Evolutionary conservation across 2,329 filamentous ascomycete genomes (phyloP).

Genomic region (Elsinoe necatrix): DNA sequence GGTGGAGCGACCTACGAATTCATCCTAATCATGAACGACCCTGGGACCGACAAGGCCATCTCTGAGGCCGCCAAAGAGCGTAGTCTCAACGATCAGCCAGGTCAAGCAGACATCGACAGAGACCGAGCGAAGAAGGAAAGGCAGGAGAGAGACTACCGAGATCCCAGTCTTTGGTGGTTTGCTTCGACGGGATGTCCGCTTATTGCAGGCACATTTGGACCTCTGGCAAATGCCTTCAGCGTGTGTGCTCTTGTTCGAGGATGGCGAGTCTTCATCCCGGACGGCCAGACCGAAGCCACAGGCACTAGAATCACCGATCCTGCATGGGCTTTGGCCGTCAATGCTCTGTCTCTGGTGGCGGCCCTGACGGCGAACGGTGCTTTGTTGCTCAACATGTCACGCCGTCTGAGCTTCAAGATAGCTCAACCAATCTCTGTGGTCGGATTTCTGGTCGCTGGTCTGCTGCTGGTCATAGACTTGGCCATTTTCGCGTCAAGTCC

Average conservation of each 20-base stretch:
- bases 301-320: constrained; percentile 45
- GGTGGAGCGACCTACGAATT: not conserved
- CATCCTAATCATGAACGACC: constrained; percentile 40
- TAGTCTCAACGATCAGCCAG: constrained; percentile 16
- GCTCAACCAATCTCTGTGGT: constrained; percentile 53
- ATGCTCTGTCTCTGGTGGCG: constrained; percentile 46
- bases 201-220: constrained; percentile 41
- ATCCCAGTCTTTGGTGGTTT: constrained; percentile 52
- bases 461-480: constrained; percentile 47
- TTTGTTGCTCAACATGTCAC: constrained; percentile 52
- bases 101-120: constrained; percentile 33
- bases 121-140: constrained; percentile 23
- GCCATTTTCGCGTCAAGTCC: constrained; percentile 37
- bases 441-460: constrained; percentile 49
- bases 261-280: constrained; percentile 47
- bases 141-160: constrained; percentile 34
- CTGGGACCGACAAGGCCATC: constrained; percentile 45
- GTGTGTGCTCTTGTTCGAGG: constrained; percentile 46
- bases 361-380: constrained; percentile 48
- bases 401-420: constrained; percentile 45
- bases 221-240: constrained; percentile 32
- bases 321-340: constrained; percentile 47
- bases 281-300: constrained; percentile 37
- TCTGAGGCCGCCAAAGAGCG: constrained; percentile 37
- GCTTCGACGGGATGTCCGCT: constrained; percentile 51